Evolutionary conservation across 2,329 filamentous ascomycete genomes (phyloP).

Genomic region (Cercospora berteroae): DNA sequence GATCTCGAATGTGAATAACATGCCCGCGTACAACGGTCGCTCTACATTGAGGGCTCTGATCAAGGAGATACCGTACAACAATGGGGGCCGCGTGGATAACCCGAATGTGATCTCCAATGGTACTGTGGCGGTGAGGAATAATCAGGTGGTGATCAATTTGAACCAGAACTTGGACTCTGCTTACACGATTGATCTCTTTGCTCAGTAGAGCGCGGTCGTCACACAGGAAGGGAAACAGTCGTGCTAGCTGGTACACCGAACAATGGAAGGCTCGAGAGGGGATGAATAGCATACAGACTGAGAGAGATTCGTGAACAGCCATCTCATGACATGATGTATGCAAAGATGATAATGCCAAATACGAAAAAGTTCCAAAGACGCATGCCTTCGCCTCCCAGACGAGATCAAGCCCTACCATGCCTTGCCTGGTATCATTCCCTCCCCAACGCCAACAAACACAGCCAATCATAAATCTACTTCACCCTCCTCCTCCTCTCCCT

Average conservation of each 20-base stretch:
- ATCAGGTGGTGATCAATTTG: background rate
- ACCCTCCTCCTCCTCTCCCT: slow-evolving; percentile 45
- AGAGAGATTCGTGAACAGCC: background rate
- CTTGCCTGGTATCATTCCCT: background rate
- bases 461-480: slow-evolving; percentile 13
- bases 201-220: background rate
- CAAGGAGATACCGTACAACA: background rate
- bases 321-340: background rate
- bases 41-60: background rate
- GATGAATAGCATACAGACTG: background rate
- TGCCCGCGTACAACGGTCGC: background rate
- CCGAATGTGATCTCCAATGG: background rate
- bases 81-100: background rate
- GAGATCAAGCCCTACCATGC: background rate
- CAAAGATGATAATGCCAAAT: background rate
- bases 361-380: background rate
- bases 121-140: background rate
- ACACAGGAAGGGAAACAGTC: background rate
- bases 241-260: background rate
- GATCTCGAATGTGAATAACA: background rate
- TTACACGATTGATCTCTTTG: background rate
- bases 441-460: background rate
- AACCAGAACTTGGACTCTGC: background rate
- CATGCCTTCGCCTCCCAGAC: background rate
- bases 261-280: background rate